Evolutionary conservation across 1,284 basidiomycete species (phyloP).

Genomic region (Cryptococcus sp.): DNA sequence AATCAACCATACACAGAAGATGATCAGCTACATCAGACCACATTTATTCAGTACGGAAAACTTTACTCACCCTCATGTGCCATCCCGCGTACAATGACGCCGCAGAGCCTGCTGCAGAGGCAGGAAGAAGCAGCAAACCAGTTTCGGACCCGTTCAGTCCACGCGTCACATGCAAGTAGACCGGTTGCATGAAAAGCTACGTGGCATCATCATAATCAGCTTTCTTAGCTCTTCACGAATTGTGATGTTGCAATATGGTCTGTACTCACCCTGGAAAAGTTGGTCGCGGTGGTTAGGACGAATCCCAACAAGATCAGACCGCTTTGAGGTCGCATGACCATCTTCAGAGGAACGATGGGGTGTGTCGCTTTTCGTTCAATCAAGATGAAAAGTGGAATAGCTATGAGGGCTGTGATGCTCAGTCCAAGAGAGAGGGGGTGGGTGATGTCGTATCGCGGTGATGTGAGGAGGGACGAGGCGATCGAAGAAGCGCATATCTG

Average conservation of each 20-base stretch:
- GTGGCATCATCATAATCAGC: neutral
- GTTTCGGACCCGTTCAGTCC: constrained; percentile 31
- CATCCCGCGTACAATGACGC: constrained; percentile 37
- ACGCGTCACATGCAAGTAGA: constrained; percentile 37
- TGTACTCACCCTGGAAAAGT: constrained; percentile 29
- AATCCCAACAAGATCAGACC: constrained; percentile 26
- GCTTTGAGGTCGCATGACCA: constrained; percentile 28
- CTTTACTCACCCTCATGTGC: constrained; percentile 32
- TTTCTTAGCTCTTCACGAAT: neutral
- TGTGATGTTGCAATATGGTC: neutral
- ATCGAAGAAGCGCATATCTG: constrained; percentile 34
- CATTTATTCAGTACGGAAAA: neutral
- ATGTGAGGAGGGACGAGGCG: constrained; percentile 29
- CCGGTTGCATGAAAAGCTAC: constrained; percentile 37
- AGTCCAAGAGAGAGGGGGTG: constrained; percentile 29
- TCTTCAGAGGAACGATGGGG: constrained; percentile 34
- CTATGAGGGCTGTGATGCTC: constrained; percentile 11
- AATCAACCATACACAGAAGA: neutral
- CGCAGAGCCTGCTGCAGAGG: constrained; percentile 26
- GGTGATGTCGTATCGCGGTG: constrained; percentile 24
- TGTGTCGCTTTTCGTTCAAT: constrained; percentile 29
- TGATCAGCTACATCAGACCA: neutral
- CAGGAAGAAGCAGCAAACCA: constrained; percentile 32
- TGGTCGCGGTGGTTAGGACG: constrained; percentile 23
- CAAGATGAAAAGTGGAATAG: constrained; percentile 25